phyloP scores from a whole-genome alignment of 1,139 yeast genomes.

The Pichia sp. region DNA sequence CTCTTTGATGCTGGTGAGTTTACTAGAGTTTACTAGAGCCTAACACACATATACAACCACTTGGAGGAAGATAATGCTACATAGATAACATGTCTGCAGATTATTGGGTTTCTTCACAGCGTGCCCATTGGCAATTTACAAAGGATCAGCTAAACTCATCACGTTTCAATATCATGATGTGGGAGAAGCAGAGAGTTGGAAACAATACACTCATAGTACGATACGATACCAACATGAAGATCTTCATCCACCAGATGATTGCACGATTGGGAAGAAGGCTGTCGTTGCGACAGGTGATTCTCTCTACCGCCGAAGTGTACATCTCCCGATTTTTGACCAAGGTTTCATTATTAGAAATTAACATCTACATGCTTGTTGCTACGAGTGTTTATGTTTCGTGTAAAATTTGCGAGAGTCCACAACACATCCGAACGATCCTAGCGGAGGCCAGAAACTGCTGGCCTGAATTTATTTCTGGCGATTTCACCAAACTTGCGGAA shows the following conservation, averaged over 20 bases:
- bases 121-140: constrained; percentile 60
- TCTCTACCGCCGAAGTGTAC: constrained; percentile 89
- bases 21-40: no score
- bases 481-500: constrained; percentile 90
- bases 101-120: constrained; percentile 68
- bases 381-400: constrained; percentile 89
- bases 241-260: constrained; percentile 65
- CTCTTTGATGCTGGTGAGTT: no score
- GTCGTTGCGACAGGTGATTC: constrained; percentile 74
- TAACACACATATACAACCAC: no score
- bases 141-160: constrained; percentile 6
- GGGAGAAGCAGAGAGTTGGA: constrained; percentile 15
- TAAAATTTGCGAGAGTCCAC: constrained; percentile 94
- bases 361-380: constrained; percentile 75
- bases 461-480: constrained; percentile 96
- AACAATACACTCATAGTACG: constrained; percentile 8
- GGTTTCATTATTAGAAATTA: constrained; percentile 77
- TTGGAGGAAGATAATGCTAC: no score
- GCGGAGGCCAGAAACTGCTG: constrained; percentile 86
- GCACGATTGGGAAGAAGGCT: constrained; percentile 77
- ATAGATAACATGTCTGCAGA: constrained; percentile 56
- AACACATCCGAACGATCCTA: constrained; percentile 80
- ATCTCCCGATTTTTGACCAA: constrained; percentile 69
- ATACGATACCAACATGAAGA: constrained; percentile 63
- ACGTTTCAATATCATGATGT: constrained; percentile 6